phyloP scores from a whole-genome alignment of 805 yeast species.

The Myxozyma nipponensis region DNA sequence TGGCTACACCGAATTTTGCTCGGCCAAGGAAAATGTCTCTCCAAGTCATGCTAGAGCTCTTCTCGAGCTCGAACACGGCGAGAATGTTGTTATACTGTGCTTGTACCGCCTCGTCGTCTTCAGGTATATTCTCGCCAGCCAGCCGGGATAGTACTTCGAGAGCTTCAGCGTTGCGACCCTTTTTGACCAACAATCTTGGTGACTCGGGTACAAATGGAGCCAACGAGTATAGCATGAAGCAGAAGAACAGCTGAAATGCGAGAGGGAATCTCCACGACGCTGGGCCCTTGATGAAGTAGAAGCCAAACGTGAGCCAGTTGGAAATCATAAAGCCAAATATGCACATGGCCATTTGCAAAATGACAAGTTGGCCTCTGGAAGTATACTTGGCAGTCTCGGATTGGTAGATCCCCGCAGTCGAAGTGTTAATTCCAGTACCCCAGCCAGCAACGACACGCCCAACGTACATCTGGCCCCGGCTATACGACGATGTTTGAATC shows the following conservation, averaged over 20 bases:
- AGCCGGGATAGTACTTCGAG: constrained; percentile 46
- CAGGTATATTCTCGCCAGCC: constrained; percentile 19
- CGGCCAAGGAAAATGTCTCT: constrained; percentile 11
- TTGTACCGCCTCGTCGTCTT: constrained; percentile 17
- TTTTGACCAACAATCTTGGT: constrained; percentile 64
- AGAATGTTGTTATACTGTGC: constrained; percentile 7
- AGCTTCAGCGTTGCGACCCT: constrained; percentile 55
- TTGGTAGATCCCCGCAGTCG: constrained; percentile 79
- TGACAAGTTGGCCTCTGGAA: constrained; percentile 64
- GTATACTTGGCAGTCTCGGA: constrained; percentile 58
- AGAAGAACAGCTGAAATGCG: constrained; percentile 64
- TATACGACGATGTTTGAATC: constrained; percentile 43
- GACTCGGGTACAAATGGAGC: constrained; percentile 71
- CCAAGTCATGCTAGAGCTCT: constrained; percentile 5
- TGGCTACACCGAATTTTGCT: constrained; percentile 10
- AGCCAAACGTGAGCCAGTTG: constrained; percentile 71
- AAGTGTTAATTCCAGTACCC: constrained; percentile 76
- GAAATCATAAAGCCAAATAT: constrained; percentile 67
- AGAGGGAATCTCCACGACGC: constrained; percentile 72
- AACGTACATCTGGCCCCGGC: constrained; percentile 66
- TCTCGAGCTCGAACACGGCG: constrained; percentile 14
- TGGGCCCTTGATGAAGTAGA: constrained; percentile 53
- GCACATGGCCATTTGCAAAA: constrained; percentile 67
- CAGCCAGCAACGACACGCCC: constrained; percentile 72
- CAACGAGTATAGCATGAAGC: constrained; percentile 54